A percentile compares a stretch with the other conserved stretches of the same genome.
Evolutionary conservation across 1,284 basidiomycete species (phyloP).

Genomic region (Malassezia obtusa): DNA sequence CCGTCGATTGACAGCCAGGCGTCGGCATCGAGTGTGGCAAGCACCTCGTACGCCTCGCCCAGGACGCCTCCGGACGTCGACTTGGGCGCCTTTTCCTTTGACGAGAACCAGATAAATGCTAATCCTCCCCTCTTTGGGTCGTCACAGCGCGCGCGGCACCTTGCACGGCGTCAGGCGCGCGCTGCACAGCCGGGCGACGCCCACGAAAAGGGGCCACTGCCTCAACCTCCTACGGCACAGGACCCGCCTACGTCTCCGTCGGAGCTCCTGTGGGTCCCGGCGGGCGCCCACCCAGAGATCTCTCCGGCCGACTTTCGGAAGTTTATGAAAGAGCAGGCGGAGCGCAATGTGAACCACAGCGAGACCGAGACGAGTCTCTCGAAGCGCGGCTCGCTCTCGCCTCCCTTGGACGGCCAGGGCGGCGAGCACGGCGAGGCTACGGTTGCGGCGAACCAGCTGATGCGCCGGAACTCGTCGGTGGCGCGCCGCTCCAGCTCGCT

Average conservation of each 20-base stretch:
- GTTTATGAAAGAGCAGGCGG: slow-evolving; percentile 84
- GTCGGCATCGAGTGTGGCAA: slow-evolving; percentile 27
- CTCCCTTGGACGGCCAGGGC: background rate
- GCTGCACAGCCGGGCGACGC: background rate
- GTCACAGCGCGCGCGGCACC: slow-evolving; percentile 5
- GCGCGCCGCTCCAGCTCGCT: slow-evolving; percentile 39
- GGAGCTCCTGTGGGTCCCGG: slow-evolving; percentile 92
- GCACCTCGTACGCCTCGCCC: slow-evolving; percentile 12
- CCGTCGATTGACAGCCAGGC: slow-evolving; percentile 13
- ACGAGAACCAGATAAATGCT: background rate
- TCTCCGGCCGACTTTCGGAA: slow-evolving; percentile 89
- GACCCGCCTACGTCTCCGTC: slow-evolving; percentile 26
- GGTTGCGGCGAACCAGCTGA: background rate
- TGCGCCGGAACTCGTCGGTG: slow-evolving; percentile 25
- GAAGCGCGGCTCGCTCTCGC: background rate
- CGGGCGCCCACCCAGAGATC: slow-evolving; percentile 88
- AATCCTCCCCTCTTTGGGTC: slow-evolving; percentile 15
- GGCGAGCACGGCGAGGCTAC: background rate
- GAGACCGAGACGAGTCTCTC: background rate
- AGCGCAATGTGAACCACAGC: slow-evolving; percentile 42
- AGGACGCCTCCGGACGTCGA: background rate
- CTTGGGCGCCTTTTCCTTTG: background rate
- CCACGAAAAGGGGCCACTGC: background rate
- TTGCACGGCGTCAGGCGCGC: background rate
- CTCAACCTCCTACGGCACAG: background rate